Conservation (phyloP, 345 rosid species). For the Dimocarpus longan region DNA sequence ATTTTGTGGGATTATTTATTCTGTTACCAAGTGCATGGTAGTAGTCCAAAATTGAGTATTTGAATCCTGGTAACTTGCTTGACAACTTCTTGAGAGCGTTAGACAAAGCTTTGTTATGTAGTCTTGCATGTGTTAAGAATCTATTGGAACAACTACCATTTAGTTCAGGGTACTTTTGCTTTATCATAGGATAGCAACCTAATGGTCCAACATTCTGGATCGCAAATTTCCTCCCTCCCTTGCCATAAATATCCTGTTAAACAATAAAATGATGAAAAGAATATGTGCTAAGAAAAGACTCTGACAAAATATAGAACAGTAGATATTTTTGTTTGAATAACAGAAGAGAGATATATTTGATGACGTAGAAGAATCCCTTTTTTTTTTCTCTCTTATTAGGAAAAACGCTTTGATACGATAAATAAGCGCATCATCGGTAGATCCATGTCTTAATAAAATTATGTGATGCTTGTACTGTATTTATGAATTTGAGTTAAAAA, state of each 20-base stretch:
- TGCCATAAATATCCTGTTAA: conserved; percentile 25
- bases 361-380: too few species aligned
- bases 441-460: too few species aligned
- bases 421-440: too few species aligned
- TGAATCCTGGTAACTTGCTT: conserved; percentile 27
- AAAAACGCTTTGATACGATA: too few species aligned
- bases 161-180: background rate
- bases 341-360: too few species aligned
- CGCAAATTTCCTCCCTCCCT: conserved; percentile 34
- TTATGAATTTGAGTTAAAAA: too few species aligned
- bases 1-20: conserved; percentile 12
- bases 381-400: too few species aligned
- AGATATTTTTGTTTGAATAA: too few species aligned
- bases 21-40: conserved; percentile 22
- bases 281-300: too few species aligned
- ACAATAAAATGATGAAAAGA: background rate
- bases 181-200: conserved; percentile 25
- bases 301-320: too few species aligned
- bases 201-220: conserved; percentile 34
- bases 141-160: conserved; percentile 1
- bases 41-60: conserved; percentile 25
- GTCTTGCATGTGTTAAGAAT: conserved; percentile 15
- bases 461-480: too few species aligned
- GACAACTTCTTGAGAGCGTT: too few species aligned
- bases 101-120: conserved; percentile 31